Evolutionary conservation across 345 rosid species (phyloP), one percentile per base, ranked within the genome.

Genomic region (Triadica sebifera): DNA sequence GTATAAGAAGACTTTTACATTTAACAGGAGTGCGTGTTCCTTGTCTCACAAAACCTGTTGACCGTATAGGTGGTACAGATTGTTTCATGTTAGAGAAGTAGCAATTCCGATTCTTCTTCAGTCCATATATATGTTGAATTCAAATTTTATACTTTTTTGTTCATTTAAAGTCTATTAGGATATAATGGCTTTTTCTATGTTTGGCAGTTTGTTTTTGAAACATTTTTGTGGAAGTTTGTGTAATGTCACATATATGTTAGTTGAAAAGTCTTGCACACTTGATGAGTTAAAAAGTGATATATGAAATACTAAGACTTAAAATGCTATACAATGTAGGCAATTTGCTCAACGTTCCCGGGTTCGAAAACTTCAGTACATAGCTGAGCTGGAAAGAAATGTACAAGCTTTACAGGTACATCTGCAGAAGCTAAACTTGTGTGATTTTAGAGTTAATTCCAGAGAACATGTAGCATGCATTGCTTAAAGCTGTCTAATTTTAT

Each of bases 311-410:
- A 74, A 41, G 75, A 55, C 37, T 68, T 78, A 59, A 25, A 72
- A 59, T 79, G 22, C 29, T 77, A 37, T 75, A 58, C 53, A 24
- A 10, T 82, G 78, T 83, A 96, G 99, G 90, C 99, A 93, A 91
- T 96, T 93, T 65, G 99, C 99, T 75, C 99, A 96, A 73, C 92
- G 99, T 47, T 96, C 99, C 64, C 82, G 99, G 74, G 98, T 93
- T 34, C 91, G 99, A 34, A 96, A 96, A 83, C 98, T 96, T 76
- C 99, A 96, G 84, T 93, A 93, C 84, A 96, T 96, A 81, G 93
- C 99, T 83, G 99, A 96, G 85, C 82, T 93, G 82, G 99, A 96
- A 89, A 89, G 93, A 71, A 91, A 89, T 82, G 99, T 96, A 46
- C 98, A 96, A 84, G 87, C 90, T 83, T 91, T 96, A 80, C 97